A percentile compares a stretch with the other conserved stretches of the same genome.
phyloP scores from a whole-genome alignment of 2,329 filamentous ascomycete species.

The Colletotrichum gigasporum region DNA sequence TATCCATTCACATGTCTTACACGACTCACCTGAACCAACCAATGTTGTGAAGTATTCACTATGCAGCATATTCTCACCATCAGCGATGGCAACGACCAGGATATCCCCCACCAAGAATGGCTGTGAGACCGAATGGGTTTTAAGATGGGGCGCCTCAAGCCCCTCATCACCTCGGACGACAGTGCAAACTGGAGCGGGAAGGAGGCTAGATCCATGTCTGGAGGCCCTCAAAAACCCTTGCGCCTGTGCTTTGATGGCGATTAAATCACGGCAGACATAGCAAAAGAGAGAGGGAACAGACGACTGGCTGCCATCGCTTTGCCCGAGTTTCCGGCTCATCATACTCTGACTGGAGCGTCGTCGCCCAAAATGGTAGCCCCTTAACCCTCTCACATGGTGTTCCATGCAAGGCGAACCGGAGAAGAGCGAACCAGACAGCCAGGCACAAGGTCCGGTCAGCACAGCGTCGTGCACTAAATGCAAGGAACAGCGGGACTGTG shows the following conservation, averaged over 20 bases:
- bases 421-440: constrained; percentile 3
- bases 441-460: background rate
- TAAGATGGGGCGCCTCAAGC: constrained; percentile 10
- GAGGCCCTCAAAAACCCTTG: constrained; percentile 3
- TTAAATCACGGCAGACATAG: background rate
- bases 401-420: constrained; percentile 6
- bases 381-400: constrained; percentile 12
- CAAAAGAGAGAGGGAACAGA: background rate
- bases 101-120: constrained; percentile 7
- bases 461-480: background rate
- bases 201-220: constrained; percentile 25
- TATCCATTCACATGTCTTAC: background rate
- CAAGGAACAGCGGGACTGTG: background rate
- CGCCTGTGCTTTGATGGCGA: background rate
- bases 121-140: constrained; percentile 27
- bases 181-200: constrained; percentile 10
- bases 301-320: background rate
- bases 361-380: background rate
- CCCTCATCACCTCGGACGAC: constrained; percentile 24
- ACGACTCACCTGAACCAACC: background rate
- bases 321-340: background rate
- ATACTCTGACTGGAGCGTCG: background rate
- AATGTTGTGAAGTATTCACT: background rate
- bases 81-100: background rate
- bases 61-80: background rate